Percentiles rank a stretch among this genome's conserved stretches.
These are phyloP conservation scores for Colletotrichum graminicola DNA, from an alignment of 2,329 filamentous ascomycete genomes.

Conservation along the genomic window DNA sequence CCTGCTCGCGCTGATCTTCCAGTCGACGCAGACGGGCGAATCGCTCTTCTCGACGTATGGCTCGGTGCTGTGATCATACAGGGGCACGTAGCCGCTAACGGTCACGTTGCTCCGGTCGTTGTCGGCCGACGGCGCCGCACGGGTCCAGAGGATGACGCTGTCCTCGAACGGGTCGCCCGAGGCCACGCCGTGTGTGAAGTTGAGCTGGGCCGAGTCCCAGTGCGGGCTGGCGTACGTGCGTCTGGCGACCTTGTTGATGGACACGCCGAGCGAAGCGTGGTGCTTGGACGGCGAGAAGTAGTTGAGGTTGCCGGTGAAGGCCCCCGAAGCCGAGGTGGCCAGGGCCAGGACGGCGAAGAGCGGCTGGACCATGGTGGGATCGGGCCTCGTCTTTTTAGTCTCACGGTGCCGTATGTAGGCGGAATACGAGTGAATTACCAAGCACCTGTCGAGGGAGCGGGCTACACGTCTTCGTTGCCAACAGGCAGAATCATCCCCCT, in stretches of 20 bases:
- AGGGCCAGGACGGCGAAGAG: slow-evolving; percentile 13
- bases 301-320: slow-evolving; percentile 67
- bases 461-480: too few species aligned
- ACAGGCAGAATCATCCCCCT: not conserved
- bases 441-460: not conserved
- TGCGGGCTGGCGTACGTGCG: slow-evolving; percentile 60
- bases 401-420: too few species aligned
- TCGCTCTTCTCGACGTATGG: slow-evolving; percentile 57
- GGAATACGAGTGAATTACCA: too few species aligned
- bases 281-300: slow-evolving; percentile 75
- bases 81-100: slow-evolving; percentile 56
- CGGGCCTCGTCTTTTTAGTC: not conserved
- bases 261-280: slow-evolving; percentile 73
- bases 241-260: slow-evolving; percentile 71
- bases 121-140: slow-evolving; percentile 58
- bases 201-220: slow-evolving; percentile 60
- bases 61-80: slow-evolving; percentile 63
- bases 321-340: slow-evolving; percentile 11
- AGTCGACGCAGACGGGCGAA: slow-evolving; percentile 75
- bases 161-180: slow-evolving; percentile 66
- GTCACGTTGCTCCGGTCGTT: slow-evolving; percentile 61
- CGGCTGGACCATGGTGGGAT: slow-evolving; percentile 24
- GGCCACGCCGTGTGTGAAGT: slow-evolving; percentile 74
- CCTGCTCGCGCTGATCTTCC: slow-evolving; percentile 66
- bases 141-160: slow-evolving; percentile 68